Evolutionary conservation across 148 eudicot species (phyloP).

Genomic region (Fagopyrum tataricum): DNA sequence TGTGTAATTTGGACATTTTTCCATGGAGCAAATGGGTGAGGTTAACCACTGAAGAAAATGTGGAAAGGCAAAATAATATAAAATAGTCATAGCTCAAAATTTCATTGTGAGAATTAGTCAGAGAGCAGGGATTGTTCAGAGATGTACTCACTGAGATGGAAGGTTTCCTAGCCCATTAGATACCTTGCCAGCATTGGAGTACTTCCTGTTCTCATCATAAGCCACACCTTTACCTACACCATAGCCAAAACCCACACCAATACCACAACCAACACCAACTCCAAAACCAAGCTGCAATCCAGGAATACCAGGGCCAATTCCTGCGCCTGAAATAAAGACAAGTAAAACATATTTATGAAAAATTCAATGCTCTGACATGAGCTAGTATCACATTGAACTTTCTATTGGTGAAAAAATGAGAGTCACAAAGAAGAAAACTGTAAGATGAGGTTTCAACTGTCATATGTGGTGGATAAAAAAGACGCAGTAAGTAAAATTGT

Average conservation of each 20-base stretch:
- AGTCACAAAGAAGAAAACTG: background rate
- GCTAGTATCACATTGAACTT: background rate
- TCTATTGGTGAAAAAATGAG: background rate
- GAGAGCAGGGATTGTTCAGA: background rate
- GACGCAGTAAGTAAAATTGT: background rate
- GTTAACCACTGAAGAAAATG: background rate
- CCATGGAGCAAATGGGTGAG: background rate
- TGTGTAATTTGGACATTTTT: background rate
- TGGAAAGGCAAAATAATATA: background rate
- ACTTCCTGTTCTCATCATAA: slow-evolving; percentile 54
- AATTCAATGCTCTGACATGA: background rate
- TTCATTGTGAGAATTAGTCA: background rate
- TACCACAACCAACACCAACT: slow-evolving; percentile 85
- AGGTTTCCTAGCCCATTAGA: slow-evolving; percentile 31
- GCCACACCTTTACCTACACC: slow-evolving; percentile 81
- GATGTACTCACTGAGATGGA: slow-evolving; percentile 55
- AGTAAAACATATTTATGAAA: background rate
- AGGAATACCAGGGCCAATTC: slow-evolving; percentile 87
- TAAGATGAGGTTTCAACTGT: background rate
- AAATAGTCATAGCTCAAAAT: background rate
- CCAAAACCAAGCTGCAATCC: slow-evolving; percentile 86
- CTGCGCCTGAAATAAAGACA: slow-evolving; percentile 42
- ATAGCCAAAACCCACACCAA: slow-evolving; percentile 90
- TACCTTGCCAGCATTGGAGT: slow-evolving; percentile 56
- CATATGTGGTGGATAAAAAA: background rate